Conservation (phyloP, 306 rosid species). For the Fragaria ananassa region DNA sequence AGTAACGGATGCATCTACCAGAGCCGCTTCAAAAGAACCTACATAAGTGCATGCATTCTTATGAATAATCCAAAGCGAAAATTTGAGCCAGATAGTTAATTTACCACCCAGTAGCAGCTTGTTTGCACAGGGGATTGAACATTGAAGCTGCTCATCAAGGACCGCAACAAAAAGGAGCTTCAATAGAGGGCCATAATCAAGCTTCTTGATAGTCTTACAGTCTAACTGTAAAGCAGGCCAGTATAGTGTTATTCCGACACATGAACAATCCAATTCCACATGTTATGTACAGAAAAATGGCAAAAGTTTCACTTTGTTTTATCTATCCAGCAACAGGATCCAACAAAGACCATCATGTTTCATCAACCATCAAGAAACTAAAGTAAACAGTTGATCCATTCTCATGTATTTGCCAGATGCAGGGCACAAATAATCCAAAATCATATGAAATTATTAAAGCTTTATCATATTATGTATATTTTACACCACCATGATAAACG, state of each 20-base stretch:
- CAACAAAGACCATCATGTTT: neutral
- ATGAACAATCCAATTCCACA: neutral
- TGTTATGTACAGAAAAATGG: neutral
- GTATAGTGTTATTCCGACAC: neutral
- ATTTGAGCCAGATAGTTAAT: no score
- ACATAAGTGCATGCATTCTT: no score
- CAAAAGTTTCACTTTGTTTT: neutral
- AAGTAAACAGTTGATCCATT: neutral
- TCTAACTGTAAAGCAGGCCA: no score
- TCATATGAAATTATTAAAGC: neutral
- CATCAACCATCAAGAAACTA: neutral
- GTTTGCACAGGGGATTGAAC: no score
- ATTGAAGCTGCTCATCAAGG: neutral
- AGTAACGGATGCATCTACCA: no score
- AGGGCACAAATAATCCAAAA: neutral
- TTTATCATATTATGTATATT: neutral
- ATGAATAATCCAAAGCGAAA: no score
- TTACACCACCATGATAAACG: neutral
- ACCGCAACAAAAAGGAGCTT: neutral
- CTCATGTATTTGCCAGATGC: neutral
- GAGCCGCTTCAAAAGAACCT: no score
- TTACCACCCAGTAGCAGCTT: no score
- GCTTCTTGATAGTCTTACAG: no score
- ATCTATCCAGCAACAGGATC: neutral
- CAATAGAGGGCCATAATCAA: neutral